Conservation (phyloP, 2,329 filamentous ascomycete species). For the Scedosporium dehoogii region DNA sequence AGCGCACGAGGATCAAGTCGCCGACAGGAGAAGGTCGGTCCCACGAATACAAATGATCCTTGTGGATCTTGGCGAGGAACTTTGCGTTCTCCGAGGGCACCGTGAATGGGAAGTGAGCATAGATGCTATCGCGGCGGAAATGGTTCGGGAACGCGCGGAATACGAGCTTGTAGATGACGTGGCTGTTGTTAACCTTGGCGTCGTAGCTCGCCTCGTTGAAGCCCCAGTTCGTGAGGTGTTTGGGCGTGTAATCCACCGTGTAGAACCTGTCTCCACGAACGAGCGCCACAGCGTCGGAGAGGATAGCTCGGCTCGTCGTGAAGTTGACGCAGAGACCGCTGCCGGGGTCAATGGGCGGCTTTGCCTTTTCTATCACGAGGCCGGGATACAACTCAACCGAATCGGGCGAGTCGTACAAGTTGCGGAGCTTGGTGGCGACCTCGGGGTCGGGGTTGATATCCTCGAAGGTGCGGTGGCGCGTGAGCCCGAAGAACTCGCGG, state of each 20-base stretch:
- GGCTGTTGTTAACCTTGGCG: slow-evolving; percentile 48
- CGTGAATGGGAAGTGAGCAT: slow-evolving; percentile 46
- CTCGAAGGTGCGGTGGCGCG: slow-evolving; percentile 36
- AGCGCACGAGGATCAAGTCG: slow-evolving; percentile 37
- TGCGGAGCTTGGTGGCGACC: slow-evolving; percentile 30
- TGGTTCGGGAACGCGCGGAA: slow-evolving; percentile 53
- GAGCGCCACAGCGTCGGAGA: slow-evolving; percentile 52
- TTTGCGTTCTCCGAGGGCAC: slow-evolving; percentile 39
- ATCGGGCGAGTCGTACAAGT: slow-evolving; percentile 41
- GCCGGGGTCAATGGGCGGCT: slow-evolving; percentile 36
- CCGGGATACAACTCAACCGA: slow-evolving; percentile 49
- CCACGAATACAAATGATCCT: slow-evolving; percentile 48
- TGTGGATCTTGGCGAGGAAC: slow-evolving; percentile 37
- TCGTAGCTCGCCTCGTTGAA: slow-evolving; percentile 45
- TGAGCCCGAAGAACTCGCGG: slow-evolving; percentile 40
- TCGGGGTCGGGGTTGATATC: slow-evolving; percentile 40
- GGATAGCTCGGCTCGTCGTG: slow-evolving; percentile 39
- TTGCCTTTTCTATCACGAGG: slow-evolving; percentile 44
- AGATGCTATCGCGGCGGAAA: slow-evolving; percentile 53
- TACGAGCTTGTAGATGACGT: slow-evolving; percentile 57
- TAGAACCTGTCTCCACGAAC: slow-evolving; percentile 56
- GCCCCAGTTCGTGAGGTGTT: slow-evolving; percentile 59
- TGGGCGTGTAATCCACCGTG: slow-evolving; percentile 47
- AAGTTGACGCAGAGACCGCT: slow-evolving; percentile 38
- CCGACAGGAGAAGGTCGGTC: slow-evolving; percentile 36